Base-by-base conservation (phyloP, 331 rosid genomes). In the Pyracantha coccinea region DNA sequence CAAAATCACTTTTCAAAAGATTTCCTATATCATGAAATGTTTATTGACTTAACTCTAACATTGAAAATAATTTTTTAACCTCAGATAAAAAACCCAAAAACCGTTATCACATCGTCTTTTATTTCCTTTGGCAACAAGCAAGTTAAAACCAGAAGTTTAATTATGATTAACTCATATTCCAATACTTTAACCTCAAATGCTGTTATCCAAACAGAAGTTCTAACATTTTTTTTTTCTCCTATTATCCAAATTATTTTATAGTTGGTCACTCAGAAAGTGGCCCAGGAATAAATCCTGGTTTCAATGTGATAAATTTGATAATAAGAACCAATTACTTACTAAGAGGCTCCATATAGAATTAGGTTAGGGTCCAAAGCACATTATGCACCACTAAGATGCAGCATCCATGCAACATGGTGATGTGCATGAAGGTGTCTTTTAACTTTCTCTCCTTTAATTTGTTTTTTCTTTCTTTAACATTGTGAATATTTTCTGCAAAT, bases 381-480 rank as follows among this genome's bases (percentile, higher is more conserved):
- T 83, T 66, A 62, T 83, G 85, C 88, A 84, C 86, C 86, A 86
- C 88, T 78, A 80, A 80, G 78, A 77, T 88, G 83, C 78, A 89
- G 71, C 71, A 71, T 81, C 84, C 86, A 80, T 82, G 82, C 89
- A 53, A 44, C 60, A 69, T 54, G 67, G 64, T 71, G n/a, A 11
- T 59, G 38, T 8, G 50, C n/a, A 25, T 20, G 53, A 23, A 47
- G 45, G 63, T 52, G 21, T 45, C 33, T 47, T 47, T 15, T 15
- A 13, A 63, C 31, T 38, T n/a, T 38, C 12, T 65, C 17, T 25
- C 20, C 32, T 5, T 15, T 12, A 32, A 3, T 57, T 14, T 47
- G 2, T 20, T 2, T 8, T 58, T 17, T 17, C 4, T 53, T 19
- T 20, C 13, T 44, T 27, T 62, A 11, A 13, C 16, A 1, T 33